phyloP scores from a whole-genome alignment of 495 filamentous ascomycete genomes.

The Rhypophila decipiens region DNA sequence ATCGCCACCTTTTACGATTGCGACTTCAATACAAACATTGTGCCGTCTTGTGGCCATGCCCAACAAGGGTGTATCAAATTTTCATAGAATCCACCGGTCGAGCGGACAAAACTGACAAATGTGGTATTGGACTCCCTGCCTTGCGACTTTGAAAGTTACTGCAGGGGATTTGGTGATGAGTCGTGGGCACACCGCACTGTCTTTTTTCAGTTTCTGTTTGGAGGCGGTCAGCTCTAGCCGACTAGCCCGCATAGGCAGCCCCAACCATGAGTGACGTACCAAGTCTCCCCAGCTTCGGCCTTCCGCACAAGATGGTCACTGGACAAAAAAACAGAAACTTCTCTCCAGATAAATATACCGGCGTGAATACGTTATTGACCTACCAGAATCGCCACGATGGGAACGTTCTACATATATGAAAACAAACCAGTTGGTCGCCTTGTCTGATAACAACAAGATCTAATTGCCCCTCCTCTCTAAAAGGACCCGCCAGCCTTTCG shows the following conservation, averaged over 20 bases:
- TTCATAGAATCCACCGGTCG: not conserved
- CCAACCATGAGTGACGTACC: not conserved
- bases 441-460: not conserved
- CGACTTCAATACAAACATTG: too few relatives aligned
- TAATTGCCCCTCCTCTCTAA: not conserved
- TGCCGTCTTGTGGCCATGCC: too few relatives aligned
- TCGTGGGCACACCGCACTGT: not conserved
- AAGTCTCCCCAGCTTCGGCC: not conserved
- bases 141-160: too few relatives aligned
- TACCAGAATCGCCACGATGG: not conserved
- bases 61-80: too few relatives aligned
- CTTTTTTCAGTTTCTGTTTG: not conserved
- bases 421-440: not conserved
- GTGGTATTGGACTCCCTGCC: not conserved
- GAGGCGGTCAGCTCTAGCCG: not conserved
- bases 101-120: not conserved
- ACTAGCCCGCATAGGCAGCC: not conserved
- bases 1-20: not conserved
- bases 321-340: not conserved
- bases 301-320: not conserved
- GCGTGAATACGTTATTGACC: not conserved
- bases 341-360: too few relatives aligned
- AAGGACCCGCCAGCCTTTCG: not conserved
- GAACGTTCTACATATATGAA: not conserved
- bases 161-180: not conserved